A percentile compares a stretch with the other conserved stretches of the same genome.
Conservation (phyloP, 768 basidiomycete genomes). For the Coprinopsis strossmayeri region DNA sequence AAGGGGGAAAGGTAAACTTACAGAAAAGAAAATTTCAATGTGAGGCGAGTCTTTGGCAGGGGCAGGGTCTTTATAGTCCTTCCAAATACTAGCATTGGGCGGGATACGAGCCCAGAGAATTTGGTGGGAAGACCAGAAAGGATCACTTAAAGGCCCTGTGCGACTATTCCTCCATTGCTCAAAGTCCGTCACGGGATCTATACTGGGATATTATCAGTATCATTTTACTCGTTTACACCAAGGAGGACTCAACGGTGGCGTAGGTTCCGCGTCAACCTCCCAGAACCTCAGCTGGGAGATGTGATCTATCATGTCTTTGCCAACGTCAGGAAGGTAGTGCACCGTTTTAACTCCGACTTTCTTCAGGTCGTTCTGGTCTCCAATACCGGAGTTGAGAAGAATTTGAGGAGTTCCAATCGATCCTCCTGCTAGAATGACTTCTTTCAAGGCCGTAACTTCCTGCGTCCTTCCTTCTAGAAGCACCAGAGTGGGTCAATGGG, state of each 20-base stretch:
- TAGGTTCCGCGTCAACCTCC: background rate
- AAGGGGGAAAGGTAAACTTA: no score
- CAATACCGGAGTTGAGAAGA: slow-evolving; percentile 15
- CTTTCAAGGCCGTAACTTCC: slow-evolving; percentile 5
- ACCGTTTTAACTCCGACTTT: slow-evolving; percentile 18
- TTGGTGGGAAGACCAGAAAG: slow-evolving; percentile 2
- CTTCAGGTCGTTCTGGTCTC: slow-evolving; percentile 10
- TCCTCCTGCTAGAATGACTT: slow-evolving; percentile 14
- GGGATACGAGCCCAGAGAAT: slow-evolving; percentile 10
- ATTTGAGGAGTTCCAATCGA: slow-evolving; percentile 13
- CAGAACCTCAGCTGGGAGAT: background rate
- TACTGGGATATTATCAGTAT: no score
- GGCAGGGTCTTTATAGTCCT: slow-evolving; percentile 9
- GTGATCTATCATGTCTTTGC: slow-evolving; percentile 21
- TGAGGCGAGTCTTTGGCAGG: slow-evolving; percentile 12
- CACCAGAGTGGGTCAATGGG: no score
- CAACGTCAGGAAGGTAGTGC: slow-evolving; percentile 22
- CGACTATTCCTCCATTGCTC: slow-evolving; percentile 15
- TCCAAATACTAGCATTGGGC: background rate
- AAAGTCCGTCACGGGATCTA: no score
- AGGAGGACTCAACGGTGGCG: slow-evolving; percentile 4
- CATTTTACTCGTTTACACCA: no score
- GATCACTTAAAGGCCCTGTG: slow-evolving; percentile 18
- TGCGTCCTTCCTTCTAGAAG: background rate
- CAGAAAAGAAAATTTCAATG: slow-evolving; percentile 6